These are phyloP conservation scores for Neurospora sp. DNA, from an alignment of 495 filamentous ascomycete species.

Conservation along the genomic window DNA sequence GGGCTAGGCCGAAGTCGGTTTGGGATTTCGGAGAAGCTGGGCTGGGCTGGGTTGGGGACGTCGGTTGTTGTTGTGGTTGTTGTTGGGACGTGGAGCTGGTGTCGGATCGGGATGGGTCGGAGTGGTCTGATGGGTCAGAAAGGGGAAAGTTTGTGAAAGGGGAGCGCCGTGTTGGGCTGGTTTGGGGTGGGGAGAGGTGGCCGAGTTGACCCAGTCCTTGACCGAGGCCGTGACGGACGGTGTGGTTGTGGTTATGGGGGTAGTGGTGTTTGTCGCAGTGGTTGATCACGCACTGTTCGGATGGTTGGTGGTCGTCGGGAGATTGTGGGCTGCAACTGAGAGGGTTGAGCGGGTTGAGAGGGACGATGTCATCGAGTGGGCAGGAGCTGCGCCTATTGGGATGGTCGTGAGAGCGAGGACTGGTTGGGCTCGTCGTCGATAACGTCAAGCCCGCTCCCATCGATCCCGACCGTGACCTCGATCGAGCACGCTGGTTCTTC, in stretches of 20 bases:
- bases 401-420: background rate
- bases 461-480: background rate
- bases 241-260: background rate
- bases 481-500: background rate
- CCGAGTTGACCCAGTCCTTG: background rate
- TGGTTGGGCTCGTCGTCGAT: fast-evolving
- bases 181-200: background rate
- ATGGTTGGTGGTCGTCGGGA: background rate
- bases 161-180: background rate
- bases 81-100: background rate
- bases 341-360: background rate
- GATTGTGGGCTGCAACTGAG: background rate
- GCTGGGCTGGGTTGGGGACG: background rate
- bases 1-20: background rate
- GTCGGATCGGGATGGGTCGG: background rate
- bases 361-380: background rate
- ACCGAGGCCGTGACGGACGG: background rate
- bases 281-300: background rate
- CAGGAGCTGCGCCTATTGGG: background rate
- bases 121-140: background rate
- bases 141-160: background rate
- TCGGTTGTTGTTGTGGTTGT: background rate
- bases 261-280: background rate
- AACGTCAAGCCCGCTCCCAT: background rate
- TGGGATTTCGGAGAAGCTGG: background rate